Percentiles rank a stretch among this genome's conserved stretches.
Conservation (phyloP, 768 basidiomycete species). For the Collybia sordida region DNA sequence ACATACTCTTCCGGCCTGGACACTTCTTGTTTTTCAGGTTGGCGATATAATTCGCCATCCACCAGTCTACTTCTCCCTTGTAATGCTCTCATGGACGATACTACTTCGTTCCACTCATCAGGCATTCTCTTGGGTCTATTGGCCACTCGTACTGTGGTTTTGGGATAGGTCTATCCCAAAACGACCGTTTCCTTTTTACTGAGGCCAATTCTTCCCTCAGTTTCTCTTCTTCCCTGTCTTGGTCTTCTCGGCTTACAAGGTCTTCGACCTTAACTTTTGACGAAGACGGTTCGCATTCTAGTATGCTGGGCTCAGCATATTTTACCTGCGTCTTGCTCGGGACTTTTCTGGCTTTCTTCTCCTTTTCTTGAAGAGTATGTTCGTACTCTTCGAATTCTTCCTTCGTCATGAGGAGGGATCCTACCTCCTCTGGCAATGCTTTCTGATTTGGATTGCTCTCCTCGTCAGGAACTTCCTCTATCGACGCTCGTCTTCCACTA, state of each 20-base stretch:
- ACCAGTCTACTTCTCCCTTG: neutral
- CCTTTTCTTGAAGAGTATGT: neutral
- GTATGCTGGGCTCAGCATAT: neutral
- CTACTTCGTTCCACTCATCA: conserved; percentile 18
- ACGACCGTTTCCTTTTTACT: too few relatives aligned
- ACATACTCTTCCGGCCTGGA: neutral
- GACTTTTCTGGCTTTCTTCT: neutral
- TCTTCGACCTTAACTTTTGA: conserved; percentile 11
- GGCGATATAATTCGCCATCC: neutral
- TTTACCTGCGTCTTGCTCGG: neutral
- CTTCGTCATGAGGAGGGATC: neutral
- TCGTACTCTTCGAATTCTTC: conserved; percentile 1
- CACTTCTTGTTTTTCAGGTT: neutral
- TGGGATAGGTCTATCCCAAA: conserved; percentile 16
- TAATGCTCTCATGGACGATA: conserved; percentile 2
- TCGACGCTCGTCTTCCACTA: neutral
- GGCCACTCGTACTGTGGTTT: conserved; percentile 8
- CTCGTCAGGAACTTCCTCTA: neutral
- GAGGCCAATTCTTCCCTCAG: too few relatives aligned
- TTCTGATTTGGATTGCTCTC: neutral
- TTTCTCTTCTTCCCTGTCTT: neutral
- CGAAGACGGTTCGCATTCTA: conserved; percentile 14
- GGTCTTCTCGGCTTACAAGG: neutral
- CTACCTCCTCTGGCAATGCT: neutral
- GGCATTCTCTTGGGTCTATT: conserved; percentile 19